phyloP scores from a whole-genome alignment of 208 protist species.

The Wallacemonas rigidus region DNA sequence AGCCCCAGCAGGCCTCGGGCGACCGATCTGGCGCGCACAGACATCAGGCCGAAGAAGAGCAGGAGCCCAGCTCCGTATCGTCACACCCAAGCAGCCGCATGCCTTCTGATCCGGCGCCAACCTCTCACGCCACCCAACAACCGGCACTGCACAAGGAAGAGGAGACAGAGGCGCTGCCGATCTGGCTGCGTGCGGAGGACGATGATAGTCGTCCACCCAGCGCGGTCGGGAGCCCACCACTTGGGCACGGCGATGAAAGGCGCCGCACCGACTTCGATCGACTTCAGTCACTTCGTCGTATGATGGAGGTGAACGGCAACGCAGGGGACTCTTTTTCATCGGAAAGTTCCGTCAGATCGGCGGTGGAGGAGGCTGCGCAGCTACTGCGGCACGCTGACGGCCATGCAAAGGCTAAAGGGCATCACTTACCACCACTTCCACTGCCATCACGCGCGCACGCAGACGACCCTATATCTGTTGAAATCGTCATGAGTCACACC shows the following conservation, averaged over 20 bases:
- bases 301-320: slow-evolving; percentile 15
- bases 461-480: not conserved
- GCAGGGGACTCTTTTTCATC: slow-evolving; percentile 12
- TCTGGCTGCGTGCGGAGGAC: slow-evolving; percentile 3
- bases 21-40: no score
- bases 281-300: slow-evolving; percentile 4
- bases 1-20: no score
- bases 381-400: no score
- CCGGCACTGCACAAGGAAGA: not conserved
- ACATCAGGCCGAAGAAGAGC: no score
- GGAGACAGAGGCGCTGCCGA: not conserved
- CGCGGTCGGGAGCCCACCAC: not conserved
- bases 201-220: not conserved
- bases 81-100: no score
- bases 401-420: not conserved
- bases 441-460: not conserved
- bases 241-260: not conserved
- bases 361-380: no score
- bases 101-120: no score
- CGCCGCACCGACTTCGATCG: slow-evolving; percentile 12
- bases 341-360: not conserved
- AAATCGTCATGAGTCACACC: slow-evolving; percentile 9
- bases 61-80: no score
- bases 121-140: not conserved
- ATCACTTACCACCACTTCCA: slow-evolving; percentile 10